Percentiles rank a stretch among this genome's conserved stretches.
phyloP scores from a whole-genome alignment of 2,329 filamentous ascomycete genomes.

The Exserohilum rostratum region DNA sequence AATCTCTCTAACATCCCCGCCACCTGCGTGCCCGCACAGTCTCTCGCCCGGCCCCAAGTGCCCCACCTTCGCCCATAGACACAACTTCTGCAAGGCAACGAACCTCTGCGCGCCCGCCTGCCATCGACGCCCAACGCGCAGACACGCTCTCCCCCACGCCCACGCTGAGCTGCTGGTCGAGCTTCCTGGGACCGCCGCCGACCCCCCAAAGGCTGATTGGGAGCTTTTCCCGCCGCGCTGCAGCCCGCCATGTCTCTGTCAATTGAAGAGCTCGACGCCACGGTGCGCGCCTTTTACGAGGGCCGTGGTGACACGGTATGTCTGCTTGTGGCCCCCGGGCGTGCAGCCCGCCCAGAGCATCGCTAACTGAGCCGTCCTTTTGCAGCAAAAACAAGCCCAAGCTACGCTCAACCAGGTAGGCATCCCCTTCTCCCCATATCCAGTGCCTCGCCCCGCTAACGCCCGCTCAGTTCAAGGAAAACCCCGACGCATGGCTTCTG shows the following conservation, averaged over 20 bases:
- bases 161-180: conserved; percentile 15
- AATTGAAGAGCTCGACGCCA: conserved; percentile 94
- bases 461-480: conserved; percentile 86
- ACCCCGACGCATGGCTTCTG: conserved; percentile 95
- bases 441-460: conserved; percentile 22
- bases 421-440: conserved; percentile 16
- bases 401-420: conserved; percentile 89
- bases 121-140: conserved; percentile 19
- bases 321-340: conserved; percentile 20
- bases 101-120: conserved; percentile 28
- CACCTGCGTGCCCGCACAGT: conserved; percentile 33
- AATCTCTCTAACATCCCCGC: conserved; percentile 6
- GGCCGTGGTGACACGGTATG: conserved; percentile 90
- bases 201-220: conserved; percentile 33
- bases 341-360: conserved; percentile 30
- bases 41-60: conserved; percentile 28
- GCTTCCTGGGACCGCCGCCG: conserved; percentile 30
- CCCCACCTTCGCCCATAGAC: conserved; percentile 44
- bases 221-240: conserved; percentile 42
- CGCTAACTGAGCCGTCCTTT: conserved; percentile 43
- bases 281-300: conserved; percentile 96
- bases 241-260: conserved; percentile 65
- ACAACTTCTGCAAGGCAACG: conserved; percentile 36
- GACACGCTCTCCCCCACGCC: conserved; percentile 4
- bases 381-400: conserved; percentile 94